A percentile compares a stretch with the other conserved stretches of the same genome.
Evolutionary conservation across 768 basidiomycete species (phyloP).

Genomic region (Rhodocollybia butyracea): DNA sequence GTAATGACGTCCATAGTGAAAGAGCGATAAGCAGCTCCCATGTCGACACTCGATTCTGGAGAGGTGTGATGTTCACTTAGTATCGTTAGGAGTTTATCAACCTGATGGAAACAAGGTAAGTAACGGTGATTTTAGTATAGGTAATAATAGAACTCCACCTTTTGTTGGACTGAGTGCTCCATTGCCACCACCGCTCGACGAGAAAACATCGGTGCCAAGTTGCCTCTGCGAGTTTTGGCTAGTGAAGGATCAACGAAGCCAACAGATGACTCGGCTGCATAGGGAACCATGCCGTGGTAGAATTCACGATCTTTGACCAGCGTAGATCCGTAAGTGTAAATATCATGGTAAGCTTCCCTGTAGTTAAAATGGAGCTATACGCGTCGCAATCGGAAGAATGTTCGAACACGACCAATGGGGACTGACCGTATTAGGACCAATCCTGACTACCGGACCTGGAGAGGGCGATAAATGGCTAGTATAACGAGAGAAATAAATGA

Average conservation of each 20-base stretch:
- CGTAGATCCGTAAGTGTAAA: conserved; percentile 19
- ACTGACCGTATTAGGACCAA: conserved; percentile 34
- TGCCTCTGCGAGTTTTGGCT: conserved; percentile 24
- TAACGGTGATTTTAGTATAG: background rate
- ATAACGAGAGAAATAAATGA: background rate
- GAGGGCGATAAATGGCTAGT: background rate
- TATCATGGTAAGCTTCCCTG: conserved; percentile 29
- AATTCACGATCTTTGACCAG: conserved; percentile 24
- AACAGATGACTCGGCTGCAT: conserved; percentile 24
- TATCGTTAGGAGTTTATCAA: conserved; percentile 19
- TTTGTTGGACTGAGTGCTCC: conserved; percentile 24
- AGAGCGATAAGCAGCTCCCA: conserved; percentile 23
- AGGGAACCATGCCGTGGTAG: conserved; percentile 18
- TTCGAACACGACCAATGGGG: background rate
- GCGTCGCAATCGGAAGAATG: no score
- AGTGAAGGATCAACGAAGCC: conserved; percentile 20
- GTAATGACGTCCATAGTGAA: conserved; percentile 28
- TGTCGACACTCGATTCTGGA: conserved; percentile 14
- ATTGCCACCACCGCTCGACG: conserved; percentile 28
- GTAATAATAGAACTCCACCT: conserved; percentile 14
- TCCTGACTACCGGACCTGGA: conserved; percentile 32
- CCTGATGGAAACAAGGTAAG: conserved; percentile 10
- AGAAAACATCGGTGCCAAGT: conserved; percentile 30
- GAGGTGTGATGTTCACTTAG: conserved; percentile 1
- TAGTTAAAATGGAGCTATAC: conserved; percentile 36